Evolutionary conservation across 2,329 filamentous ascomycete species (phyloP), one percentile per base, ranked within the genome.

Genomic region (Amauroascus niger): DNA sequence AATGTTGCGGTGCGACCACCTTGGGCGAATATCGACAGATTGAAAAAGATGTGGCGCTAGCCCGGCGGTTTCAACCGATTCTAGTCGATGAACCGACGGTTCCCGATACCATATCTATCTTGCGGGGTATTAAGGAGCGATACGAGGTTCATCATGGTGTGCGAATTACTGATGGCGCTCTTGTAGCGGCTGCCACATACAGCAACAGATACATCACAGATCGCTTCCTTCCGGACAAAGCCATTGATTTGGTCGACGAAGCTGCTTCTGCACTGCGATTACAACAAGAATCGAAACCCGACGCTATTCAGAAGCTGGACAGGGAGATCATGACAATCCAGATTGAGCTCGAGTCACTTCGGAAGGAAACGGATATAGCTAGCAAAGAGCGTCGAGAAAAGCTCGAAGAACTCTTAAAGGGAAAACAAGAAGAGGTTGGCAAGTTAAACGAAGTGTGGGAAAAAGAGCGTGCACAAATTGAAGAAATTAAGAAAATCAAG

Each of bases 111-210:
- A 90, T 98, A 57, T 95, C 88, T 49, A 97, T 98, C 54, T 75
- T 98, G 0, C 83, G 93, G 64, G 93, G 91, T 47, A 96, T 98
- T 74, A 97, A 97, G 66, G 90, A 97, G 65, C 88, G 89, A 60
- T 98, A 98, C 64, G 93, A 97, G 68, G 88, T 97, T 0, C 93
- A 97, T 61, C 93, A 98, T 64, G 91, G 93, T 70, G 91, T 97
- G 0, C 80, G 90, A 52, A 97, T 98, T 60, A 95, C 88, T 0
- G 93, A 97, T 63, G 85, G 86, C 1, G 89, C 93, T 6, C 74
- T 97, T 9, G 91, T 98, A 13, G 89, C 93, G 1, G 91, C 93
- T 1, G 90, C 91, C 1, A 87, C 88, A 0, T 87, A 94, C 65
- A 93, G 87, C 58, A 97, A 97, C 64, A 86, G 93, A 49, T 98